These are phyloP conservation scores for Apiosordaria backusii DNA, from an alignment of 495 filamentous ascomycete species.

Conservation along the genomic window DNA sequence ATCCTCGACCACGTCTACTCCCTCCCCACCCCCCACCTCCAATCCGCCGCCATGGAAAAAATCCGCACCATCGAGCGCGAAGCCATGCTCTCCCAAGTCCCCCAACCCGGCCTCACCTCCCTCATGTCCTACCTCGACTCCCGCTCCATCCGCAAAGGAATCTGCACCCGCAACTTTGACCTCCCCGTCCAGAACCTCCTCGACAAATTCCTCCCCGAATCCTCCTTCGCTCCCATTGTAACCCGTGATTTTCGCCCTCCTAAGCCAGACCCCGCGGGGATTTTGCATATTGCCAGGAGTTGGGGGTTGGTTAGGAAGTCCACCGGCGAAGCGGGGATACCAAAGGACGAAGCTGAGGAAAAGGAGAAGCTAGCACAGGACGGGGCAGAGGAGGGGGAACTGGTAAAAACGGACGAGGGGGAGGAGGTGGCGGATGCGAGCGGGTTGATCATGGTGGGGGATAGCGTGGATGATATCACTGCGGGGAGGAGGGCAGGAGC, in stretches of 20 bases:
- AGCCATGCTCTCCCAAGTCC: constrained; percentile 73
- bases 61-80: constrained; percentile 75
- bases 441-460: constrained; percentile 63
- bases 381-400: constrained; percentile 15
- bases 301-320: constrained; percentile 63
- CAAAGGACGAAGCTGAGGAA: constrained; percentile 19
- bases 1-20: constrained; percentile 84
- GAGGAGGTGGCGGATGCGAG: constrained; percentile 46
- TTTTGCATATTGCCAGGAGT: constrained; percentile 71
- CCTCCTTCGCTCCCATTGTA: constrained; percentile 74
- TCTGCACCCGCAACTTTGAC: constrained; percentile 96
- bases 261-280: constrained; percentile 85
- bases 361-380: constrained; percentile 17
- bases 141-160: constrained; percentile 63
- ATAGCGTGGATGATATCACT: constrained; percentile 91
- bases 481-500: constrained; percentile 81
- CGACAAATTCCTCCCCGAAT: constrained; percentile 61
- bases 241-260: constrained; percentile 80
- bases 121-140: constrained; percentile 79
- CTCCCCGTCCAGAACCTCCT: constrained; percentile 63
- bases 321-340: constrained; percentile 29
- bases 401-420: constrained; percentile 17
- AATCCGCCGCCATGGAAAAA: constrained; percentile 60
- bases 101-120: constrained; percentile 69
- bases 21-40: constrained; percentile 58